Evolutionary conservation across 805 yeast genomes (phyloP).

Genomic region (Pichia rugopelliculosa): DNA sequence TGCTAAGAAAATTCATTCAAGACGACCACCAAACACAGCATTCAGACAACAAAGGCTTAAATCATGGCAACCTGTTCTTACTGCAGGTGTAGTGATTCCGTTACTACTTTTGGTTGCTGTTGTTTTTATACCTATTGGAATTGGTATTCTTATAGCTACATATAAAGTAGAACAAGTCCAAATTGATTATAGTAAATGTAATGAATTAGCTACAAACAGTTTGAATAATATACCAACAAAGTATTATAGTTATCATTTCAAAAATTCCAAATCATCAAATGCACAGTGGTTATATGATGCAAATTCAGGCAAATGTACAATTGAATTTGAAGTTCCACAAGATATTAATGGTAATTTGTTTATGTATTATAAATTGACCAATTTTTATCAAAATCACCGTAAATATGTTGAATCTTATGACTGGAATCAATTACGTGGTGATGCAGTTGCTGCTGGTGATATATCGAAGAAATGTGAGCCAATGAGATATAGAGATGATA

Average conservation of each 20-base stretch:
- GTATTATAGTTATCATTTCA: conserved; percentile 57
- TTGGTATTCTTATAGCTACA: conserved; percentile 74
- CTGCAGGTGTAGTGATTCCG: conserved; percentile 89
- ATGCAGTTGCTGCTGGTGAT: conserved; percentile 47
- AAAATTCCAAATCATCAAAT: conserved; percentile 28
- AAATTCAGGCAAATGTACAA: conserved; percentile 43
- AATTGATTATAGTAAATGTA: conserved; percentile 73
- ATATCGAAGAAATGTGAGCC: conserved; percentile 51
- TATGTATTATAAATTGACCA: conserved; percentile 78
- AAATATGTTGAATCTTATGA: conserved; percentile 85
- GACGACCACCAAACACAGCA: conserved; percentile 65
- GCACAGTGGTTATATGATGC: conserved; percentile 54
- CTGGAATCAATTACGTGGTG: conserved; percentile 72
- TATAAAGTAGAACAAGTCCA: conserved; percentile 66
- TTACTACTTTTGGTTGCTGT: conserved; percentile 65
- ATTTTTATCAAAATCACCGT: conserved; percentile 91
- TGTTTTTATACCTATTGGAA: conserved; percentile 86
- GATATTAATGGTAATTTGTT: conserved; percentile 65
- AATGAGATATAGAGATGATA: conserved; percentile 33
- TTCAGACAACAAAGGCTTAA: conserved; percentile 65
- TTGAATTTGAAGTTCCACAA: conserved; percentile 67
- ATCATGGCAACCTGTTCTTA: conserved; percentile 76
- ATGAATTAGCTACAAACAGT: conserved; percentile 28
- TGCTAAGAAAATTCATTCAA: conserved; percentile 31
- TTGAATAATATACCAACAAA: conserved; percentile 51